phyloP scores from a whole-genome alignment of 352 stramenopile species.

The Synura sp. region DNA sequence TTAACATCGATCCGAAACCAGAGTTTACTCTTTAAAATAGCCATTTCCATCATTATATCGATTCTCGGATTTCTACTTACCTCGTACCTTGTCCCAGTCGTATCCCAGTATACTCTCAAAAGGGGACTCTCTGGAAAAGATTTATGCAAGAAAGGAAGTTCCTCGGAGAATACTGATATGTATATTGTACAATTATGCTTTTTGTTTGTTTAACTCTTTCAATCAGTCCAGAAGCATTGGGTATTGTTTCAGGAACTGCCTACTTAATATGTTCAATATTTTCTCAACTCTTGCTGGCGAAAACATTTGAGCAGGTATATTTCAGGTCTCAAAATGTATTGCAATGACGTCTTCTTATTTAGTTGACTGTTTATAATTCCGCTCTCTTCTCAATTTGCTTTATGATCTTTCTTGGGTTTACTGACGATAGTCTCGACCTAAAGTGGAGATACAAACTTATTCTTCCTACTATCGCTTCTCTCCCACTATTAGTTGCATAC shows the following conservation, averaged over 20 bases:
- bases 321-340: background rate
- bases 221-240: slow-evolving; percentile 69
- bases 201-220: slow-evolving; percentile 11
- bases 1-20: too few species aligned
- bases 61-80: slow-evolving; percentile 47
- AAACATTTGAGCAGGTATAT: background rate
- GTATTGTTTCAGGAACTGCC: slow-evolving; percentile 72
- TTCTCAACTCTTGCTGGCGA: slow-evolving; percentile 47
- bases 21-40: too few species aligned
- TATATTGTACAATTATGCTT: slow-evolving; percentile 44
- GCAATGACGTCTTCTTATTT: slow-evolving; percentile 43
- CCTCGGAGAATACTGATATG: slow-evolving; percentile 73
- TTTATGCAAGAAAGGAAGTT: slow-evolving; percentile 81
- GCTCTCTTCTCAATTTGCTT: slow-evolving; percentile 66
- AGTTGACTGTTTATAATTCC: slow-evolving; percentile 57
- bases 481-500: slow-evolving; percentile 94
- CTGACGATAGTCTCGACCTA: slow-evolving; percentile 94
- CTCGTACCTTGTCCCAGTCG: slow-evolving; percentile 48
- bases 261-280: slow-evolving; percentile 70
- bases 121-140: slow-evolving; percentile 73
- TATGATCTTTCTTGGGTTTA: slow-evolving; percentile 82
- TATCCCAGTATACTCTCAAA: slow-evolving; percentile 64
- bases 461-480: slow-evolving; percentile 87
- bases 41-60: slow-evolving; percentile 31
- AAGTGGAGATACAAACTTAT: slow-evolving; percentile 92